These are phyloP conservation scores for Salicornia ramosissima DNA, from an alignment of 148 eudicot genomes.

Conservation along the genomic window DNA sequence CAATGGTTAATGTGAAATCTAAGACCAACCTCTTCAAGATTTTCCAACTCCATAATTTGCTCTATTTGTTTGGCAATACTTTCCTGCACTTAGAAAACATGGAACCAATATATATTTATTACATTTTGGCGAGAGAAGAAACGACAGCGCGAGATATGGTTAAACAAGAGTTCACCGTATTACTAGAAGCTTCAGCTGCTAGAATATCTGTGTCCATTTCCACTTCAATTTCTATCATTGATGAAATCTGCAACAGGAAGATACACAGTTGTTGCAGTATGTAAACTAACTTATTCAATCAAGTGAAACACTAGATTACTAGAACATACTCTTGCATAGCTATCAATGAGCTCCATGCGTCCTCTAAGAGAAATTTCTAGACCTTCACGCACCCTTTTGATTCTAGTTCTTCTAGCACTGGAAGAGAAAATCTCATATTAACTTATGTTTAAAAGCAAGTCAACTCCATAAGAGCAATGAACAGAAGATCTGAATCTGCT, in stretches of 20 bases:
- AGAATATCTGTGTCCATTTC: slow-evolving; percentile 93
- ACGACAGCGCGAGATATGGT: slow-evolving; percentile 1
- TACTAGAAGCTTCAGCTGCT: slow-evolving; percentile 91
- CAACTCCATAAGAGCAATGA: neutral
- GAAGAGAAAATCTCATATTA: slow-evolving; percentile 13
- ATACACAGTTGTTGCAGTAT: neutral
- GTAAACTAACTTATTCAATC: neutral
- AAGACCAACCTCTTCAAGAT: slow-evolving; percentile 83
- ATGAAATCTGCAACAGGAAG: slow-evolving; percentile 59
- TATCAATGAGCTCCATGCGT: slow-evolving; percentile 80
- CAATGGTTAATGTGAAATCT: neutral
- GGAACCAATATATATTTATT: slow-evolving; percentile 8
- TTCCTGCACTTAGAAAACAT: slow-evolving; percentile 44
- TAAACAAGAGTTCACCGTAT: slow-evolving; percentile 38
- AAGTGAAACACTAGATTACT: neutral
- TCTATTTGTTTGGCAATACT: slow-evolving; percentile 77
- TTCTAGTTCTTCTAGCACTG: slow-evolving; percentile 79
- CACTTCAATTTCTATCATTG: slow-evolving; percentile 98
- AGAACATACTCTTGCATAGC: slow-evolving; percentile 78
- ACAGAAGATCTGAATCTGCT: neutral
- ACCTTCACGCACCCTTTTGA: slow-evolving; percentile 78
- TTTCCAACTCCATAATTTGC: slow-evolving; percentile 91
- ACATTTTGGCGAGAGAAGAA: neutral
- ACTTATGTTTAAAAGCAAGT: neutral
- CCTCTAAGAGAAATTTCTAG: slow-evolving; percentile 69